These are phyloP conservation scores for Mortierella sp. DNA, from an alignment of 371 early-diverging fungal species.

Conservation along the genomic window DNA sequence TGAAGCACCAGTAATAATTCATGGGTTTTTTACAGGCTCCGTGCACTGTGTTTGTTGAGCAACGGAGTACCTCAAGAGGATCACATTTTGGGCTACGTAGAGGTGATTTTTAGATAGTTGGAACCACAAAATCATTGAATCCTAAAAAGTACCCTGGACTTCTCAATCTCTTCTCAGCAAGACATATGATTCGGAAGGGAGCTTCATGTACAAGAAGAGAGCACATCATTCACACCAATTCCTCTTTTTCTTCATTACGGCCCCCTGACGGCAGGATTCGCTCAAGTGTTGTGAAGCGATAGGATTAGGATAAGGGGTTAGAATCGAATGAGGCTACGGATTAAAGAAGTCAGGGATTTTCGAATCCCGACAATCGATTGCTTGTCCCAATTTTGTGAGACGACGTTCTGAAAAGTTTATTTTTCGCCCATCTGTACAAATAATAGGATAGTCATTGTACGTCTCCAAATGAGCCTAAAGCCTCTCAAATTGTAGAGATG, in stretches of 20 bases:
- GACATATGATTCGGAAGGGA: not conserved
- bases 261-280: not conserved
- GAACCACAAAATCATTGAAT: not conserved
- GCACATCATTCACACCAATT: not conserved
- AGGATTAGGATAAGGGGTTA: not conserved
- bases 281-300: not conserved
- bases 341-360: not conserved
- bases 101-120: not conserved
- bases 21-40: too few species aligned
- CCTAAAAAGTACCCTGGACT: not conserved
- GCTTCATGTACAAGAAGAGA: conserved; percentile 6
- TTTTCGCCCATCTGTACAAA: too few species aligned
- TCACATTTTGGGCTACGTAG: not conserved
- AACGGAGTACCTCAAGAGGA: too few species aligned
- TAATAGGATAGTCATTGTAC: too few species aligned
- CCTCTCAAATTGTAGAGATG: too few species aligned
- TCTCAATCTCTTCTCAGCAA: not conserved
- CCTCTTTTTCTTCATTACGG: not conserved
- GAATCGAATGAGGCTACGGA: conserved; percentile 6
- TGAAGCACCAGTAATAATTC: not conserved
- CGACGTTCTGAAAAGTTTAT: conserved; percentile 15
- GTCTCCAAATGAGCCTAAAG: too few species aligned
- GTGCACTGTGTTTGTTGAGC: too few species aligned
- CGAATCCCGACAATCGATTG: not conserved
- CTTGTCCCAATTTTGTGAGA: not conserved